phyloP scores from a whole-genome alignment of 306 rosid species.

The Cajanus cajan region DNA sequence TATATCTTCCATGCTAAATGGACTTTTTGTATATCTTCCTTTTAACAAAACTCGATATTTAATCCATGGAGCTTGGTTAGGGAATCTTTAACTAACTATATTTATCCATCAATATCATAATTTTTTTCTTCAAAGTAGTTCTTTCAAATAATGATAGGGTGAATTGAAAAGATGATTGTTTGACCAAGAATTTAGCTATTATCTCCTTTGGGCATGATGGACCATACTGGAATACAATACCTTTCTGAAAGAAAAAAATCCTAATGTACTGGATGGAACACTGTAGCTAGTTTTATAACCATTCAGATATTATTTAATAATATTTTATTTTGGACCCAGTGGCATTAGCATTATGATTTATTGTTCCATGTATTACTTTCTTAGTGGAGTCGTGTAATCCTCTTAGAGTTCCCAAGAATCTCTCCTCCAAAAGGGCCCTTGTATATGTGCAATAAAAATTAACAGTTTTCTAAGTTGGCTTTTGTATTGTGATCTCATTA shows the following conservation, averaged over 20 bases:
- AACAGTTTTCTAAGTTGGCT: conserved; percentile 5
- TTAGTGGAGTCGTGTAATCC: neutral
- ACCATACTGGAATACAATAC: conserved; percentile 1
- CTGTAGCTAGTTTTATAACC: neutral
- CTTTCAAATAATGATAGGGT: neutral
- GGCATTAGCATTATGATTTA: neutral
- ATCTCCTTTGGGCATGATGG: neutral
- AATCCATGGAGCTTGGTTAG: conserved; percentile 7
- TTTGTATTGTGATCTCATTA: neutral
- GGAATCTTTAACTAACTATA: neutral
- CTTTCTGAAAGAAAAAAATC: neutral
- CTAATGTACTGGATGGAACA: neutral
- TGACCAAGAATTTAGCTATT: neutral
- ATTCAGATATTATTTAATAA: neutral
- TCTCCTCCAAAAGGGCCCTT: conserved; percentile 2
- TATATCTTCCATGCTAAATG: neutral
- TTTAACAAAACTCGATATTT: neutral
- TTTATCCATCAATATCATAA: neutral
- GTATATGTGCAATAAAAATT: conserved; percentile 3
- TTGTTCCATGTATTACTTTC: neutral
- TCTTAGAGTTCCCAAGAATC: neutral
- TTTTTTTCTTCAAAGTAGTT: neutral
- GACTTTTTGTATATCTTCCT: conserved; percentile 14
- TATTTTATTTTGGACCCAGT: neutral
- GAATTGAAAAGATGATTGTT: conserved; percentile 4